Base-by-base conservation (phyloP, 1,139 yeast species). In the Hanseniaspora sp. region DNA sequence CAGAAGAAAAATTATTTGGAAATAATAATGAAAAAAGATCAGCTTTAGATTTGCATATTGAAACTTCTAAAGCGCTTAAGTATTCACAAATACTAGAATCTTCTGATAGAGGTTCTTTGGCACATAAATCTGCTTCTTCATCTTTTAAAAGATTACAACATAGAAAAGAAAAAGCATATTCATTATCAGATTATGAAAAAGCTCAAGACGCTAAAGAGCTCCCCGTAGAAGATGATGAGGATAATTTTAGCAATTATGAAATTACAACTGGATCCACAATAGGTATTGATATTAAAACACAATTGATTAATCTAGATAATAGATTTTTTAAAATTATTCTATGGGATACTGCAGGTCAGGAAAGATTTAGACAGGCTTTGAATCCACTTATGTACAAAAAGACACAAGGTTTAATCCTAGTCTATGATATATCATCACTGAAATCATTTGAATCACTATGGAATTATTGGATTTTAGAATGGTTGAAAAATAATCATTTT, bases 261-360 rank as follows among this genome's bases (percentile, higher is more conserved):
- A 60, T 67, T 37, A 61, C 63, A 18, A 65, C 69, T 5, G 67
- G 65, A 55, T 64, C 73, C 4, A 80, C 86, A 2, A 79, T 81
- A 51, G 86, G 86, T 8, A 78, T 81, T 37, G 86, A 81, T 62
- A 76, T 81, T 58, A 75, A 80, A 61, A 77, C 79, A 53, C 78
- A 79, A 60, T 71, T 82, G 17, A 77, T 80, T 69, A 79, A 79
- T 62, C 72, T 81, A 48, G 85, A 80, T 61, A 81, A 79, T 66
- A 74, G 68, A 69, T 78, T 61, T 69, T 80, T 63, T 69, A 82
- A 66, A 71, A 68, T 73, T 63, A 69, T 78, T 67, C 59, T 71
- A 55, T 72, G 75, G 83, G 83, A 79, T 62, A 79, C 83, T 12
- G 83, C 83, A 1, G 83, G 83, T 7, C 83, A 79, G 66, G 83